These are phyloP conservation scores for Mimosa bimucronata DNA, from an alignment of 306 rosid genomes.

Conservation along the genomic window DNA sequence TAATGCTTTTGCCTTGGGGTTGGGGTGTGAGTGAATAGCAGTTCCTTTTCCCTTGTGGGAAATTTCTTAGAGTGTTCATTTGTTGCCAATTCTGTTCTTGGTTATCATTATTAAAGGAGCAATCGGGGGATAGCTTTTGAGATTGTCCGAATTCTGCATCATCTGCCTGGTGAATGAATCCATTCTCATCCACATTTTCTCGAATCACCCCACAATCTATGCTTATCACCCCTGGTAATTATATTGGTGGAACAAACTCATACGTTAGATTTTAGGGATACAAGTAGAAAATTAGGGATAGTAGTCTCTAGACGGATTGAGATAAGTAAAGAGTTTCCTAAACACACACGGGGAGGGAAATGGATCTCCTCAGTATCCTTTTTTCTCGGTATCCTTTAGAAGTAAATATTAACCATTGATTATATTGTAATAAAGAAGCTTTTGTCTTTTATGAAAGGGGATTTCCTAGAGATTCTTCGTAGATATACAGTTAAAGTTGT, in stretches of 20 bases:
- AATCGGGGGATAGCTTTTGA: background rate
- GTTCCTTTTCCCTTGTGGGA: constrained; percentile 45
- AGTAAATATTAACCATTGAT: too few species aligned
- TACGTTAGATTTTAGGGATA: too few species aligned
- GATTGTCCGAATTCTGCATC: background rate
- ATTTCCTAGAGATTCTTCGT: too few species aligned
- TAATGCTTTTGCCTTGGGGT: constrained; percentile 30
- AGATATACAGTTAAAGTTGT: too few species aligned
- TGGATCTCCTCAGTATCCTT: too few species aligned
- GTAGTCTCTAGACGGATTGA: too few species aligned
- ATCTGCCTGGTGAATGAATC: constrained; percentile 38
- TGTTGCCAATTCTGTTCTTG: background rate
- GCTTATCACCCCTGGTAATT: background rate
- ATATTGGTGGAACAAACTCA: background rate
- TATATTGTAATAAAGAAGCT: too few species aligned
- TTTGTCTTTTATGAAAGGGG: too few species aligned
- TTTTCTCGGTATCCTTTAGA: too few species aligned
- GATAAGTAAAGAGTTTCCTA: too few species aligned
- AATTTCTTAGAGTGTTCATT: constrained; percentile 45
- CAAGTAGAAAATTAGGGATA: too few species aligned
- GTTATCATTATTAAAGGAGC: background rate
- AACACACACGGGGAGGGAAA: too few species aligned
- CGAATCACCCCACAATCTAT: background rate
- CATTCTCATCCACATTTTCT: background rate
- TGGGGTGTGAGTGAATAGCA: constrained; percentile 49